Evolutionary conservation across 108 stramenopile species (phyloP), one percentile per base, ranked within the genome.

Genomic region (Fragilariopsis cylindrus): DNA sequence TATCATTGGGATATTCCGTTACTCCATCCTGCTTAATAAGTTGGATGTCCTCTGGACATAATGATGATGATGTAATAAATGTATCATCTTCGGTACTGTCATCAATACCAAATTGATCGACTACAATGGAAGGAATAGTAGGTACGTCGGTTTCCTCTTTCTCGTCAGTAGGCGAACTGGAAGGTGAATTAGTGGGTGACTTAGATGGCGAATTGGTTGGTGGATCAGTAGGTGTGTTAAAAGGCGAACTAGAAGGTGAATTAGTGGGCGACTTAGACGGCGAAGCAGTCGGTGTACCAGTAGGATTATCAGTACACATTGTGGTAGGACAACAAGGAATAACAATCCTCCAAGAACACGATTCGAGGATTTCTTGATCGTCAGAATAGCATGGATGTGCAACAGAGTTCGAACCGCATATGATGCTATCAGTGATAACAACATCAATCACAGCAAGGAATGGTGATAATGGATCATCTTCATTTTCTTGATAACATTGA

Each of bases 331-430:
- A 21, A 41, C 62, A 63, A 15, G 62, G 62, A 43, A 63, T 45
- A 0, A 63, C 39, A 7, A 63, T 30, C 43, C 62, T 21, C 62
- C 62, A 63, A 5, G 62, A 63, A 43, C 62, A 63, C 5, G 62
- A 43, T 12, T 63, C 40, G 4, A 7, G 43, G 43, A 63, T 6
- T n/a, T 8, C 8, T 11, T 41, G 5, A 4, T 18, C 21, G 15
- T 63, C 43, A 44, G 62, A 44, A 11, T 63, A 3, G 46, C 62
- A 63, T 3, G 62, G 62, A 15, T 63, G 62, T 16, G 0, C 3
- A 8, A 63, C 43, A 11, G 13, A 12, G 62, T 63, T 63, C 42
- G 43, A n/a, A n/a, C 11, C 11, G 13, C 50, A 52, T 2, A 63
- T 63, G 19, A 3, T 41, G 42, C 4, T 4, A n/a, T 63, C 62